Base-by-base conservation (phyloP, 1,139 yeast genomes). In the Taphrina confusa region DNA sequence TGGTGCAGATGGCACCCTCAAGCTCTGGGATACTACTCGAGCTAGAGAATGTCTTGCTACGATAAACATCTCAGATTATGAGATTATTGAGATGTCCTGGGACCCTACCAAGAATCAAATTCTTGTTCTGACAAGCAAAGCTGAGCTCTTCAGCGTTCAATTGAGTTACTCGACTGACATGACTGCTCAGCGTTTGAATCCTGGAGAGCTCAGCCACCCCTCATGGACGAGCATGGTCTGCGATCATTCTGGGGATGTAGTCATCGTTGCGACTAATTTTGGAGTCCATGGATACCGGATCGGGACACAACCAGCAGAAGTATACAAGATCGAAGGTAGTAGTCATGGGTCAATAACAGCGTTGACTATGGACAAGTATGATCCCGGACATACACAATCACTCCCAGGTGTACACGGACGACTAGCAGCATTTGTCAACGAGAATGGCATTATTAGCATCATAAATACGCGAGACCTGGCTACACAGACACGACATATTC, bases 1-100 rank as follows among this genome's bases (percentile, higher is more conserved):
- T 9, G 56, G 44, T 14, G 22, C 28, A 16, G 46, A 23, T 28
- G 46, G 56, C 27, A n/a, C 25, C 11, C 12, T 50, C 46, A 50
- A 27, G 45, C 16, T 27, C 14, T 50, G 56, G 56, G 46, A 25
- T 11, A 23, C 47, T 16, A 9, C 22, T 14, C 30, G 30, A 11
- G 4, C 6, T 12, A 18, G 37, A 12, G 30, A 18, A 30, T 30
- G 50, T 18, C 37, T 45, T 4, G 37, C 22, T 9, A n/a, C 25
- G 5, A 9, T 45, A 11, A 25, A 16, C 25, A n/a, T 45, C 6
- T 45, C 50, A 8, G 34, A 27, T 4, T 4, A 11, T 14, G 37
- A 20, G 5, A 30, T 45, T 6, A 5, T 5, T 9, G 37, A 14
- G 14, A 9, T 45, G 23, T 16, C 25, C 22, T 45, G 50, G 50